A percentile compares a stretch with the other conserved stretches of the same genome.
phyloP scores from a whole-genome alignment of 306 rosid species.

The Corylus heterophylla region DNA sequence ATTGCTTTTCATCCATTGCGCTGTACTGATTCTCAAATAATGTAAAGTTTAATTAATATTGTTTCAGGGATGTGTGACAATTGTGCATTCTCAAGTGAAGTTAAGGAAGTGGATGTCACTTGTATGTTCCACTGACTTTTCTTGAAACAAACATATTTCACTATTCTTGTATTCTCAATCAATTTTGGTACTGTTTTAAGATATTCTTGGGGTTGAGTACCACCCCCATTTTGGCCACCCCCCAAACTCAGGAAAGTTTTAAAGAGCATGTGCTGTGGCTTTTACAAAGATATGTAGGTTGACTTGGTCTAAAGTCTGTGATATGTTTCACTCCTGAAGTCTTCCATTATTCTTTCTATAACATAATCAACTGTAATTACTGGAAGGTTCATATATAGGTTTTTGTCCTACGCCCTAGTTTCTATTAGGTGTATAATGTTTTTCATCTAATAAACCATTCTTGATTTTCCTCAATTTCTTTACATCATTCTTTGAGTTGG shows the following conservation, averaged over 20 bases:
- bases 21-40: neutral
- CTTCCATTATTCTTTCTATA: no score
- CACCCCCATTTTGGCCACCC: no score
- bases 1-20: slow-evolving; percentile 10
- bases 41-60: slow-evolving; percentile 4
- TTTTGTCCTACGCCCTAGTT: neutral
- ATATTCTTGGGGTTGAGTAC: neutral
- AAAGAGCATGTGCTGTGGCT: no score
- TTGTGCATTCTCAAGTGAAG: slow-evolving; percentile 73
- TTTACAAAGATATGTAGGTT: no score
- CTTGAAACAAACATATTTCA: slow-evolving; percentile 14
- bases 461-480: neutral
- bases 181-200: neutral
- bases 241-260: no score
- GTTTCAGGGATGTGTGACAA: slow-evolving; percentile 88
- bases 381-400: no score
- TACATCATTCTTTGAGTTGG: neutral
- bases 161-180: neutral
- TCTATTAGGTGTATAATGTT: neutral
- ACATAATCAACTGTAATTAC: no score
- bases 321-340: no score
- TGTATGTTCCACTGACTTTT: slow-evolving; percentile 49
- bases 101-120: slow-evolving; percentile 71
- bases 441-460: neutral
- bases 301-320: no score